A percentile compares a stretch with the other conserved stretches of the same genome.
These are phyloP conservation scores for Abrus pulchellus DNA, from an alignment of 306 rosid species.

Conservation along the genomic window DNA sequence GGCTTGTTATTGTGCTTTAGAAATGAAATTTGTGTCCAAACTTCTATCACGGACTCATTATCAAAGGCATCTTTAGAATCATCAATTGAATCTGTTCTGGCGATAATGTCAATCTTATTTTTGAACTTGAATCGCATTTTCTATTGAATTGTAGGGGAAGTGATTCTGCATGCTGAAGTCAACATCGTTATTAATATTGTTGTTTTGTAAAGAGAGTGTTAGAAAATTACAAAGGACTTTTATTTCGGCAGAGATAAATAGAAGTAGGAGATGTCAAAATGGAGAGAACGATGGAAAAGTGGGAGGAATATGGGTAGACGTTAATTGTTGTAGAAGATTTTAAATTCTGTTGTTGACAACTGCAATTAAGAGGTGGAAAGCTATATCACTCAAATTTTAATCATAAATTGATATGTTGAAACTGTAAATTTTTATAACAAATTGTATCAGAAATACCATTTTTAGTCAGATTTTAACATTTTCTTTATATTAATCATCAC, in stretches of 20 bases:
- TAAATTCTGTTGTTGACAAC: not conserved
- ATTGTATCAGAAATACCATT: not conserved
- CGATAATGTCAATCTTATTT: slow-evolving; percentile 5
- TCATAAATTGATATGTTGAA: not conserved
- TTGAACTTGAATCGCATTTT: slow-evolving; percentile 2
- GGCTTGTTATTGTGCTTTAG: not conserved
- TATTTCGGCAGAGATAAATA: slow-evolving; percentile 5
- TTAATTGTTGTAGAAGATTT: not conserved
- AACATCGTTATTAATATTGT: not conserved
- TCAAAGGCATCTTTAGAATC: not conserved
- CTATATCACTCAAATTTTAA: slow-evolving; percentile 10
- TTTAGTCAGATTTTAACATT: not conserved
- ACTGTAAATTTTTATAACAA: not conserved
- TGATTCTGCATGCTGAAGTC: slow-evolving; percentile 8
- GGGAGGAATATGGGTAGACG: slow-evolving; percentile 13
- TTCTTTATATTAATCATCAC: not conserved
- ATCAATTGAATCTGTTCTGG: not conserved
- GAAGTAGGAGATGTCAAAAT: slow-evolving; percentile 10
- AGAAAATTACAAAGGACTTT: not conserved
- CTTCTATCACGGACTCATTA: slow-evolving; percentile 1
- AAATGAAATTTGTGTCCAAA: slow-evolving; percentile 1
- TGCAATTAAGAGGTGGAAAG: slow-evolving; percentile 26
- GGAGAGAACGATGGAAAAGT: slow-evolving; percentile 5
- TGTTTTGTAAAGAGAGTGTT: not conserved
- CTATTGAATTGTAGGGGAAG: not conserved